Base-by-base conservation (phyloP, 805 yeast species). In the Candida stauntonica region DNA sequence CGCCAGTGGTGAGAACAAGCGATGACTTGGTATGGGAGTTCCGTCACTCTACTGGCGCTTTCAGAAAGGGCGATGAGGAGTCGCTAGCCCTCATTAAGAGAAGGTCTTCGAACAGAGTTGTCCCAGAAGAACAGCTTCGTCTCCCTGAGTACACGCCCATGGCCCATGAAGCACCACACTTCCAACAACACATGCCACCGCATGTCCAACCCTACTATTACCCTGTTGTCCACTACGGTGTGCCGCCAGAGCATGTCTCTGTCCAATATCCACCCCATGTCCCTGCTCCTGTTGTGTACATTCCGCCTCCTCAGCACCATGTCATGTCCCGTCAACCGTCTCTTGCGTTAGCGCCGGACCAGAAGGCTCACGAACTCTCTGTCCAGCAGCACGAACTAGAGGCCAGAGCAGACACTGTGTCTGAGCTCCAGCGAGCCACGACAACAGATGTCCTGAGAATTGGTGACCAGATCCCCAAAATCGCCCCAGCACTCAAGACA, bases 41-140 rank as follows among this genome's bases (percentile, higher is more conserved):
- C 60, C 75, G 78, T 36, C 96, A 86, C 54, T 73, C 83, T 7
- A 76, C 81, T 4, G 85, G 81, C 30, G 69, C 70, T 44, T 86
- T 86, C 63, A 70, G 72, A 39, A 78, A 85, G 38, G 94, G 93
- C 30, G 87, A 85, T 56, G 63, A 75, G 17, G 85, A 73, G 26
- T 65, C 77, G 13, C 63, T 86, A 41, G 67, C 77, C 27, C 63
- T 71, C 13, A 87, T 86, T 55, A 86, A 83, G 55, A 68, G 96
- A 37, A 65, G 94, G 26, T 46, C 58, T 2, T 45, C 56, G 7
- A 51, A 50, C 30, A 50, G 49, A 26, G 32, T 30, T 4, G 37
- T 40, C 0, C 39, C 47, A 8, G 55, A 50, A 2, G 54, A 48
- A 14, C 44, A 45, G 5, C 20, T 50, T 7, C 42, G 44, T 17